Conservation (phyloP, 176 grass and related monocot species). For the Tillandsia leiboldiana region DNA sequence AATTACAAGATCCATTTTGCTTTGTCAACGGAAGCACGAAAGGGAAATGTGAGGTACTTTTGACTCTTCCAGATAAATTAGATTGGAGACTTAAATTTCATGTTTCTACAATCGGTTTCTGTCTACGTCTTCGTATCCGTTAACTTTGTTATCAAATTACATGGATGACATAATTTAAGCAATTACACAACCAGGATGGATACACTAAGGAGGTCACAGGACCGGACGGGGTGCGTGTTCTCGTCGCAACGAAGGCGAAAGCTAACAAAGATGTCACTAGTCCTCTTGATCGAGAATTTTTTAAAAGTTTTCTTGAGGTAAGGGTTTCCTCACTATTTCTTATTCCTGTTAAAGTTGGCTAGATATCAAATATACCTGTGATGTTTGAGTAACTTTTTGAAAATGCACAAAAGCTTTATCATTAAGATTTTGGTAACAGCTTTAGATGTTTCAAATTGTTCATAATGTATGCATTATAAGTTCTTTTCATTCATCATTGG, state of each 20-base stretch:
- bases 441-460: too few relatives aligned
- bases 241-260: constrained; percentile 65
- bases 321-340: background rate
- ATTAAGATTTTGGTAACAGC: too few relatives aligned
- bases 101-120: background rate
- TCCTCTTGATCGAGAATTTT: constrained; percentile 48
- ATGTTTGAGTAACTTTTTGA: too few relatives aligned
- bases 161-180: background rate
- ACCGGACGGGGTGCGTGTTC: constrained; percentile 38
- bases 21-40: constrained; percentile 30
- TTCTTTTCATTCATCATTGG: too few relatives aligned
- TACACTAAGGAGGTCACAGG: constrained; percentile 69
- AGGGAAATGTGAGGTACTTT: constrained; percentile 75
- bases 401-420: too few relatives aligned
- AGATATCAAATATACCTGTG: too few relatives aligned
- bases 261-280: constrained; percentile 36
- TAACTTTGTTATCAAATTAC: background rate
- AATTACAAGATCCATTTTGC: constrained; percentile 58
- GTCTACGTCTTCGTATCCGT: background rate
- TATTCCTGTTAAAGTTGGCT: background rate
- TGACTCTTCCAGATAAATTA: constrained; percentile 12
- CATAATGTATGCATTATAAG: too few relatives aligned
- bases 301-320: constrained; percentile 64
- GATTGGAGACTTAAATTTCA: background rate
- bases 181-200: constrained; percentile 44